Evolutionary conservation across 2,329 filamentous ascomycete species (phyloP), one percentile per base, ranked within the genome.

Genomic region (Ceratocystis harringtonii): DNA sequence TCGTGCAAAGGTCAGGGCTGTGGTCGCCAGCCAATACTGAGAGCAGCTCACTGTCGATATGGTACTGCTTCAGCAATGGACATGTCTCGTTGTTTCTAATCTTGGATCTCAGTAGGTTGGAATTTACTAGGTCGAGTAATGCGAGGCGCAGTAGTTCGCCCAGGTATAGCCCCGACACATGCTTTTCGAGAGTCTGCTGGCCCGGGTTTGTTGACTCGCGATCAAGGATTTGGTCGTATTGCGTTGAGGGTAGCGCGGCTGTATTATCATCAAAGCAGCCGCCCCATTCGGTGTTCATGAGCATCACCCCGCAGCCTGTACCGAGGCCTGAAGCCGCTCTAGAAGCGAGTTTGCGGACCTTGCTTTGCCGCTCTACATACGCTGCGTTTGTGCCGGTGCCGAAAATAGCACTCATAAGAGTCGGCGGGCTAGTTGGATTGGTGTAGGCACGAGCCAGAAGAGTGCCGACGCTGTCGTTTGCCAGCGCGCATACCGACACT

Each of bases 221-320:
- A 72, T 92, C 88, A 17, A 92, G 78, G 63, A 80, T 79, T 43
- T 76, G 72, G 72, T 92, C 88, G 72, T 87, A 90, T 1, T 78
- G 75, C 0, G 87, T 91, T 69, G 81, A 82, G 8, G 88, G 87
- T n/a, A 91, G 77, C 5, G 88, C 85, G 66, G 79, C 81, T 52
- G 90, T 78, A 25, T 80, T 77, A 73, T 88, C 89, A 75, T 91
- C 88, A 71, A 91, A 91, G 36, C 58, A 62, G 68, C 85, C 88
- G 67, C 88, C 88, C 88, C 88, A 92, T 76, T 92, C 88, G 1
- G 86, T 87, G 73, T 91, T 92, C 72, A 92, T 80, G 68, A 91
- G 85, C 87, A 91, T 90, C 69, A 88, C 79, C 25, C 85, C 84
- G 0, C 85, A 86, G 1, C 78, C 80, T 61, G 76, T 78, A 72